Evolutionary conservation across 179 eudicot species (phyloP).

Genomic region (Actinidia arguta): DNA sequence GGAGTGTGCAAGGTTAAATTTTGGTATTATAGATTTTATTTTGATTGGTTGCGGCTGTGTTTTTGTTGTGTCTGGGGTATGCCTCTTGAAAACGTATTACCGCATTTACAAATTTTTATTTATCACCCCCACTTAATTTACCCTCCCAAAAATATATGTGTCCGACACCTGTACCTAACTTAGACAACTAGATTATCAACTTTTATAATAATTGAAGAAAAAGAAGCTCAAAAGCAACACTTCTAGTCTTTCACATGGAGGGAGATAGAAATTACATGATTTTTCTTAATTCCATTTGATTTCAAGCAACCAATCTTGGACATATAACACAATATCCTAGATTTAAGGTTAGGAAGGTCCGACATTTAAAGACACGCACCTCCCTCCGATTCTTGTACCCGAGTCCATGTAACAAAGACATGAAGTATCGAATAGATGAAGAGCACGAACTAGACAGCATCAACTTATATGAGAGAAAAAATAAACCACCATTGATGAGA

Average conservation of each 20-base stretch:
- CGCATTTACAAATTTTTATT: too few relatives aligned
- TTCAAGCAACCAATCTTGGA: background rate
- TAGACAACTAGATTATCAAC: background rate
- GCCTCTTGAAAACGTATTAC: too few relatives aligned
- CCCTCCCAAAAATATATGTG: background rate
- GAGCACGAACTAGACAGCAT: background rate
- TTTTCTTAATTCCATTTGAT: background rate
- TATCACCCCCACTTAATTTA: too few relatives aligned
- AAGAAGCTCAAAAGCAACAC: background rate
- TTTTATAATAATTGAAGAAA: background rate
- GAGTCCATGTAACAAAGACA: background rate
- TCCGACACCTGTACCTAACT: background rate
- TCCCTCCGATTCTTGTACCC: background rate
- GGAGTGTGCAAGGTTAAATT: too few relatives aligned
- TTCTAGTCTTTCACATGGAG: background rate
- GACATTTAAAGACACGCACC: background rate
- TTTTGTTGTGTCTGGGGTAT: too few relatives aligned
- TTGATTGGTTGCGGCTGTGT: too few relatives aligned
- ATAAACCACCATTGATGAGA: background rate
- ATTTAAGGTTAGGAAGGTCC: background rate
- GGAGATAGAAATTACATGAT: background rate
- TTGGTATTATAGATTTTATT: too few relatives aligned
- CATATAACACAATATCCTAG: background rate
- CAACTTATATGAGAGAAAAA: background rate
- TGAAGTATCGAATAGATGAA: background rate